Evolutionary conservation across 768 basidiomycete species (phyloP), one percentile per base, ranked within the genome.

Genomic region (Strobilomyces echinocephalus): DNA sequence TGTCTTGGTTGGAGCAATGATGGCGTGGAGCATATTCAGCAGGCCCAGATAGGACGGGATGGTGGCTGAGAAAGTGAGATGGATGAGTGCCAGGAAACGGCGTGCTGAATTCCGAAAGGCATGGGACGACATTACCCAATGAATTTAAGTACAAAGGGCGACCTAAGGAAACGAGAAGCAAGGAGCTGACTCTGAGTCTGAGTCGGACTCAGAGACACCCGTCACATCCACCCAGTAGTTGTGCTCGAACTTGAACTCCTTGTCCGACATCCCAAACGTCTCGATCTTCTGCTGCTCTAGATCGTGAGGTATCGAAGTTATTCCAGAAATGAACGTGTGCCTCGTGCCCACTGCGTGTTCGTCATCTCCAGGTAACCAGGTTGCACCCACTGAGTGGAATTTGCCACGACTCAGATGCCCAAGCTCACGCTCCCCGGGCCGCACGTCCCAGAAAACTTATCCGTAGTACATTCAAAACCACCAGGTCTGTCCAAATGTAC

Each of bases 171-270:
- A 55, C 53, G 56, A n/a, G n/a, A n/a, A 64, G 46, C n/a, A n/a
- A n/a, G n/a, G n/a, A n/a, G n/a, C n/a, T n/a, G n/a, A n/a, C n/a
- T n/a, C n/a, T n/a, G n/a, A n/a, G n/a, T n/a, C n/a, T n/a, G n/a
- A n/a, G n/a, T n/a, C n/a, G n/a, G n/a, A n/a, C n/a, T n/a, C n/a
- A n/a, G n/a, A n/a, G n/a, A n/a, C n/a, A 64, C 94, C 91, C 7
- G 88, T 94, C 40, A 94, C 86, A 62, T 98, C 97, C 42, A 99
- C 92, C n/a, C 90, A 86, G 69, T 93, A 99, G 58, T 86, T 84
- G 69, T 88, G 86, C 67, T 94, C 88, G n/a, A n/a, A n/a, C n/a
- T n/a, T n/a, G 72, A 97, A 98, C 51, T 88, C 83, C 58, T 76
- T 77, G 70, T 97, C 72, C 60, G 80, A 88, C 55, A 97, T 75